Conservation (phyloP, 768 basidiomycete species). For the Russula brevipes region DNA sequence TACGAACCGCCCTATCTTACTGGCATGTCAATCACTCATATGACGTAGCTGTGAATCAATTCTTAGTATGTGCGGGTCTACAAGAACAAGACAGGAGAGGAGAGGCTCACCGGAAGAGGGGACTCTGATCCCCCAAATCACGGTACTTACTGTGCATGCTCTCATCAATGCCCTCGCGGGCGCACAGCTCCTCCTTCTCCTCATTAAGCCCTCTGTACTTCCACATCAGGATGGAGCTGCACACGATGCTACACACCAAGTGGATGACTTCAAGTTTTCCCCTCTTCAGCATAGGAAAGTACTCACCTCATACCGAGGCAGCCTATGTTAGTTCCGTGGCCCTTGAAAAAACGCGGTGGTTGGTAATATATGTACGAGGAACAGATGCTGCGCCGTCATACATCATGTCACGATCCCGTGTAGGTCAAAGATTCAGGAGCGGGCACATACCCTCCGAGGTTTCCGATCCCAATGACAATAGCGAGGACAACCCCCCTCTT, state of each 20-base stretch:
- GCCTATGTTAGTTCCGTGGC: conserved; percentile 38
- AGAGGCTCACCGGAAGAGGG: conserved; percentile 45
- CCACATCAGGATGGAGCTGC: conserved; percentile 43
- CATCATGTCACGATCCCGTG: background rate
- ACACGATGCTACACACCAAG: conserved; percentile 34
- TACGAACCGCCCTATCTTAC: too few relatives aligned
- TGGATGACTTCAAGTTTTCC: background rate
- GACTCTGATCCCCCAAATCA: conserved; percentile 50
- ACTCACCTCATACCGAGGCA: conserved; percentile 28
- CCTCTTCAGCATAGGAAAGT: background rate
- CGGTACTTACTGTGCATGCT: conserved; percentile 39
- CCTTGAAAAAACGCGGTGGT: conserved; percentile 36
- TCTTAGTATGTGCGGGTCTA: background rate
- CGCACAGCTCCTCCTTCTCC: conserved; percentile 43
- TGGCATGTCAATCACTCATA: background rate
- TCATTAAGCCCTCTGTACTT: conserved; percentile 47
- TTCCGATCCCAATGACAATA: conserved; percentile 50
- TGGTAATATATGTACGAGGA: conserved; percentile 41
- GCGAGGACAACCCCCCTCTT: conserved; percentile 49
- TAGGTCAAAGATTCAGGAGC: conserved; percentile 24
- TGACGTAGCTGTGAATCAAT: conserved; percentile 10
- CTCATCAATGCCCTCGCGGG: conserved; percentile 40
- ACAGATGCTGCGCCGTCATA: conserved; percentile 32
- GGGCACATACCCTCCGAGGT: conserved; percentile 45
- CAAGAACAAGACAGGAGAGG: background rate